Percentiles rank a stretch among this genome's conserved stretches.
These are phyloP conservation scores for Boletus reticulatus DNA, from an alignment of 768 basidiomycete genomes.

Conservation along the genomic window DNA sequence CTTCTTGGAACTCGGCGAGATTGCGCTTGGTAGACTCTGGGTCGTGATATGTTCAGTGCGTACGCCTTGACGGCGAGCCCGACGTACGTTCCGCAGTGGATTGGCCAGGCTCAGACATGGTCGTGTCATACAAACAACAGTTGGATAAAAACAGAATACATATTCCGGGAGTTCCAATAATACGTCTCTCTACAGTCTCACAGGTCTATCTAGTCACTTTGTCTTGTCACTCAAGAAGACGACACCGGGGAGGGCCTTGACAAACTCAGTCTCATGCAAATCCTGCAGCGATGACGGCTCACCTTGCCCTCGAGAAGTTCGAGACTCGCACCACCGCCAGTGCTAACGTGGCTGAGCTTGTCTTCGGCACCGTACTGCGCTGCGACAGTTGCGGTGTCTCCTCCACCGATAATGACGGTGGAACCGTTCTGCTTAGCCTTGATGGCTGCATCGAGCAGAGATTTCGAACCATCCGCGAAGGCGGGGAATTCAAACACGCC, in stretches of 20 bases:
- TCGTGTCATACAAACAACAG: not conserved
- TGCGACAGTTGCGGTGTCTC: conserved; percentile 94
- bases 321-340: conserved; percentile 90
- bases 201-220: conserved; percentile 9
- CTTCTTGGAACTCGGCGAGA: conserved; percentile 10
- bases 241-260: conserved; percentile 84
- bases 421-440: conserved; percentile 84
- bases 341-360: conserved; percentile 93
- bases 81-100: conserved; percentile 17
- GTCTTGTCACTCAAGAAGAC: conserved; percentile 83
- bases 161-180: not conserved
- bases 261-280: conserved; percentile 14
- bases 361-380: conserved; percentile 84
- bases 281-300: conserved; percentile 13
- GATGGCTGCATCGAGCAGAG: conserved; percentile 81
- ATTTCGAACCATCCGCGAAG: conserved; percentile 82
- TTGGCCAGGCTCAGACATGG: conserved; percentile 15
- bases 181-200: conserved; percentile 19
- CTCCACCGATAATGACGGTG: conserved; percentile 94
- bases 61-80: not conserved
- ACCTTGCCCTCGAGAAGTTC: conserved; percentile 99
- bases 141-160: conserved; percentile 18
- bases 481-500: conserved; percentile 97
- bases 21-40: conserved; percentile 17
- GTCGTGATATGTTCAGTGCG: not conserved